A percentile compares a stretch with the other conserved stretches of the same genome.
These are phyloP conservation scores for Chrysopogon serrulatus DNA, from an alignment of 176 grass and related monocot genomes.

Conservation along the genomic window DNA sequence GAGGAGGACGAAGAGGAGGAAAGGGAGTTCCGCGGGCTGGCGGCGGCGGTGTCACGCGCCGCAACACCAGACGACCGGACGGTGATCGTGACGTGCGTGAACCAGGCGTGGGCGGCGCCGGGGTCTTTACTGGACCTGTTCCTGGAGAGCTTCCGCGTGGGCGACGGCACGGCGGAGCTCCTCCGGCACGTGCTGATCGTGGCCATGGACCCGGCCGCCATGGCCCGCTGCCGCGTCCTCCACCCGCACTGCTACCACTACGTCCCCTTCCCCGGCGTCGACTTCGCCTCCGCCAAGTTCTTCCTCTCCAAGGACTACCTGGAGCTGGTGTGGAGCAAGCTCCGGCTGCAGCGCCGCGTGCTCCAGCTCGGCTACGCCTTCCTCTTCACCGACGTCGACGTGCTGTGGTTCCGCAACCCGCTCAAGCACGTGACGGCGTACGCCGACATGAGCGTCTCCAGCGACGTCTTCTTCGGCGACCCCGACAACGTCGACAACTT, in stretches of 20 bases:
- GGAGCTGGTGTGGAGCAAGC: slow-evolving; percentile 75
- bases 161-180: slow-evolving; percentile 53
- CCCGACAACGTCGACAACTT: slow-evolving; percentile 37
- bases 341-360: slow-evolving; percentile 53
- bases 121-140: slow-evolving; percentile 72
- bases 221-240: slow-evolving; percentile 34
- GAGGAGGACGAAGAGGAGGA: neutral
- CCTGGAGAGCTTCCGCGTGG: slow-evolving; percentile 71
- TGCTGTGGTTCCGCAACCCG: slow-evolving; percentile 75
- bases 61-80: slow-evolving; percentile 51
- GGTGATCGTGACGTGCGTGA: slow-evolving; percentile 80
- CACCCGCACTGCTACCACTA: slow-evolving; percentile 68
- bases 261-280: slow-evolving; percentile 25
- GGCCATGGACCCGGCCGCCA: slow-evolving; percentile 55
- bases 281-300: slow-evolving; percentile 53
- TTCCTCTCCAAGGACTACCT: slow-evolving; percentile 68
- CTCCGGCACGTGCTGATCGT: slow-evolving; percentile 61
- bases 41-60: slow-evolving; percentile 12
- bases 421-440: slow-evolving; percentile 61
- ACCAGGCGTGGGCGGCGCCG: slow-evolving; percentile 51
- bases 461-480: slow-evolving; percentile 53
- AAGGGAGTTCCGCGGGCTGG: slow-evolving; percentile 25
- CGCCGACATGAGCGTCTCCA: slow-evolving; percentile 61
- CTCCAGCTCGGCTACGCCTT: slow-evolving; percentile 83
- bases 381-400: slow-evolving; percentile 77